Evolutionary conservation across 2,329 filamentous ascomycete genomes (phyloP).

Genomic region (Trichoderma oligosporum): DNA sequence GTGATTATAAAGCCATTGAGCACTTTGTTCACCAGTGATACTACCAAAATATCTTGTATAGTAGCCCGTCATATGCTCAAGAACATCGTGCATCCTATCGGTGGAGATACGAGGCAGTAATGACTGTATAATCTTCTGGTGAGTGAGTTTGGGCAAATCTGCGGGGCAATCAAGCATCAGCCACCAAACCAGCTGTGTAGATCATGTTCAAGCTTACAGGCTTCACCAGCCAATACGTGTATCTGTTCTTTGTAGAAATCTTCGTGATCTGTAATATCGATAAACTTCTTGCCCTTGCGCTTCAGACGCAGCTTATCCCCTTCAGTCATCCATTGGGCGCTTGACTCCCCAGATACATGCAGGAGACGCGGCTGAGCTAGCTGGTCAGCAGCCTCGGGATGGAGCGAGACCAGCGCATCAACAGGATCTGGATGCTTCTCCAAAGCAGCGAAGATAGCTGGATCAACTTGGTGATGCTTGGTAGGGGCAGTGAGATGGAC

Average conservation of each 20-base stretch:
- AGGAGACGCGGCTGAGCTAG: conserved; percentile 52
- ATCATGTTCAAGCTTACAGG: conserved; percentile 25
- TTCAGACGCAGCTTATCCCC: conserved; percentile 68
- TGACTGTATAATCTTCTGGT: conserved; percentile 54
- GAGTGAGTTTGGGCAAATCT: conserved; percentile 36
- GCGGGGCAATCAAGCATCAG: background rate
- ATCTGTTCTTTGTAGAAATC: conserved; percentile 41
- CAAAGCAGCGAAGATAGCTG: conserved; percentile 26
- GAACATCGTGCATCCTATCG: conserved; percentile 59
- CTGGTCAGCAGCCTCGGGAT: conserved; percentile 27
- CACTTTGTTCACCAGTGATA: conserved; percentile 15
- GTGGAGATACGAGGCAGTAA: conserved; percentile 58
- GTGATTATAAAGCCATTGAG: conserved; percentile 14
- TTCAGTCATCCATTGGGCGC: conserved; percentile 64
- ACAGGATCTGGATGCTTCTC: conserved; percentile 30
- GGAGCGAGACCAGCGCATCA: conserved; percentile 28
- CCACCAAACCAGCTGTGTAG: background rate
- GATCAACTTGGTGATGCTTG: conserved; percentile 22
- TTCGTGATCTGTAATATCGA: conserved; percentile 65
- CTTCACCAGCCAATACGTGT: conserved; percentile 28
- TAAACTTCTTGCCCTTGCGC: conserved; percentile 64
- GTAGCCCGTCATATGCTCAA: conserved; percentile 59
- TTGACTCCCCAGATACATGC: conserved; percentile 61
- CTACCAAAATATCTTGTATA: conserved; percentile 54
- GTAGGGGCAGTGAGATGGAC: conserved; percentile 17